Base-by-base conservation (phyloP, 305 asterid genomes). In the Fraxinus sp. region DNA sequence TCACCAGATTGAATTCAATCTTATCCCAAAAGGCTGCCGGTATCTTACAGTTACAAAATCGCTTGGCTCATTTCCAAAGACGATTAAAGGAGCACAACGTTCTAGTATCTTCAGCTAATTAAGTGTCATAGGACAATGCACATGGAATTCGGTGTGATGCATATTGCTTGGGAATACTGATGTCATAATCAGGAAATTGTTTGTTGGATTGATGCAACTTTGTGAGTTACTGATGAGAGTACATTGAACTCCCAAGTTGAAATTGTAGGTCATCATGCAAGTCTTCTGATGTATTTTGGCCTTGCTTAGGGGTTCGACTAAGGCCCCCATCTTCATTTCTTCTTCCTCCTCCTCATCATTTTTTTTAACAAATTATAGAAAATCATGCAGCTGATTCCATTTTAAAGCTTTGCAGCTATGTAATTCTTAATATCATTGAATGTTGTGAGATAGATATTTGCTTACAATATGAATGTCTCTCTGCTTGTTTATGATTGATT, bases 71-170 rank as follows among this genome's bases (percentile, higher is more conserved):
- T 74, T 97, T 97, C 79, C 98, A 93, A 85, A 91, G 82, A 77
- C 96, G 92, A 84, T 89, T 97, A 41, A 91, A 88, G 88, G 98
- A 93, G 89, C 99, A 92, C 85, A 92, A 97, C n/a, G 98, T 97
- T 76, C 93, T 97, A 16, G 92, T 89, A n/a, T 92, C 98, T 13
- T 92, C 99, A 14, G 95, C 91, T 83, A 89, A 86, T 85, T 93
- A 86, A 84, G 84, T 77, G 41, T 30, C 80, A 46, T 33, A 52
- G 22, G 62, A 71, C 76, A 36, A 79, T 74, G 57, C 85, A 72
- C 68, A 79, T 64, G 77, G 81, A 73, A 5, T 24, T 26, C 2
- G 44, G 44, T n/a, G 79, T 66, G 64, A 52, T 52, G 82, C 76
- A 68, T 80, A 80, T 83, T 72, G 83, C 81, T 57, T 84, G 32